Base-by-base conservation (phyloP, 371 early-diverging fungal genomes). In the Zychaea mexicana region DNA sequence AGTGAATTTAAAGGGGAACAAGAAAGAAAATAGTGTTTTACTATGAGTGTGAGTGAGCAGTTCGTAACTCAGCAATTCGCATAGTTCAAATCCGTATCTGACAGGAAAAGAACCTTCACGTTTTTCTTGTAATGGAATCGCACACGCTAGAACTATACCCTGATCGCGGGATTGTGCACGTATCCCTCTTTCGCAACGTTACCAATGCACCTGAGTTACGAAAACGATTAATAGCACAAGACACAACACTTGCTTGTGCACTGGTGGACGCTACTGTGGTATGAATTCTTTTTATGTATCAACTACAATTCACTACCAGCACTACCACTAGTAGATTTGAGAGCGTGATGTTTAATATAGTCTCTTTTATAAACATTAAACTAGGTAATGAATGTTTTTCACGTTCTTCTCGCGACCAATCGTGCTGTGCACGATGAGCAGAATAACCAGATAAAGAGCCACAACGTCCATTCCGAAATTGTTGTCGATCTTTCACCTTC, bases 381-480 rank as follows among this genome's bases (percentile, higher is more conserved):
- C 21, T 24, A 87, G 87, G 78, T 87, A 46, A 65, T 85, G 60
- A 77, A 77, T 57, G 58, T 61, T 12, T 71, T 79, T 32, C 86
- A 86, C 52, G 55, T 80, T 13, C 68, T 86, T 10, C 54, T 79
- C 5, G 86, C 87, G 0, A 73, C 72, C 1, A 79, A 82, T 30
- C 77, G 81, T 63, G 85, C 88, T 12, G 74, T 85, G 0, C 73
- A 80, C 31, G 84, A 84, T 19, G 76, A 81, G 57, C 64, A 69
- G 21, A 52, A 62, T 7, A 72, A 78, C 36, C 82, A 82, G 13
- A 60, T 86, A n/a, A 82, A 80, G 58, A 85, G 85, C 4, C 78
- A 81, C 42, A 80, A 76, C 52, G 54, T 88, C 27, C 70, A 81
- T 62, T 84, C 88, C 10, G 86, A 88, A 65, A 82, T 86, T 47